These are phyloP conservation scores for Microthyrium microscopicum DNA, from an alignment of 2,329 filamentous ascomycete genomes.

Conservation along the genomic window DNA sequence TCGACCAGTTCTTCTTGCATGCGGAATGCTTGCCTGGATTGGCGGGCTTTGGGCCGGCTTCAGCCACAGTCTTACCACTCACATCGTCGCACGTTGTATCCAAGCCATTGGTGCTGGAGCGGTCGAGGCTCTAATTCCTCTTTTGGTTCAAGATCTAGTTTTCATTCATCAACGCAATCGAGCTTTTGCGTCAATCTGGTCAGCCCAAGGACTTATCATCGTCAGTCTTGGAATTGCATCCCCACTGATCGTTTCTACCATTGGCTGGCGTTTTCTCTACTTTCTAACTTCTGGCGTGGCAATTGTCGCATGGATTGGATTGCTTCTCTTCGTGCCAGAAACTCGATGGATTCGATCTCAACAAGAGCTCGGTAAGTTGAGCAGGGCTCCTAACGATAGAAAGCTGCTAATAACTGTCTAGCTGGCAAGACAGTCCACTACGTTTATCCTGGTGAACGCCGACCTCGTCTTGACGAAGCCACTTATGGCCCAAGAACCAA, in stretches of 20 bases:
- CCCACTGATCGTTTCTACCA: conserved; percentile 14
- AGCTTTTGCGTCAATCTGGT: conserved; percentile 15
- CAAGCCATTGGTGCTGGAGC: conserved; percentile 17
- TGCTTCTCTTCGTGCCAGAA: conserved; percentile 15
- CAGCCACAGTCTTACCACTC: conserved; percentile 12
- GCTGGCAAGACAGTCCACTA: conserved; percentile 7
- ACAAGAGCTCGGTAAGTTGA: conserved; percentile 8
- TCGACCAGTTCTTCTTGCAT: conserved; percentile 13
- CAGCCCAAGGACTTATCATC: conserved; percentile 15
- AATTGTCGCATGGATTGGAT: conserved; percentile 12
- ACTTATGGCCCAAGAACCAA: conserved; percentile 11
- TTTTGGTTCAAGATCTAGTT: conserved; percentile 16
- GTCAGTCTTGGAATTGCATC: conserved; percentile 14
- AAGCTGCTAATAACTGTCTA: background rate
- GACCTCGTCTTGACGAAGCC: conserved; percentile 6
- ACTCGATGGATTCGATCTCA: conserved; percentile 14
- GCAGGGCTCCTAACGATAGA: background rate
- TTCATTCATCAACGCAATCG: conserved; percentile 16
- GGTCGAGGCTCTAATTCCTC: conserved; percentile 16
- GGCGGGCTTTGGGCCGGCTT: conserved; percentile 16
- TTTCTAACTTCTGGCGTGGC: conserved; percentile 14
- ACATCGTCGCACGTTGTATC: conserved; percentile 15
- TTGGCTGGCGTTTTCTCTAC: conserved; percentile 17
- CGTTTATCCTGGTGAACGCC: conserved; percentile 8
- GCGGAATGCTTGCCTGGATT: conserved; percentile 13